Base-by-base conservation (phyloP, 2,329 filamentous ascomycete species). In the Xylaria sp. region DNA sequence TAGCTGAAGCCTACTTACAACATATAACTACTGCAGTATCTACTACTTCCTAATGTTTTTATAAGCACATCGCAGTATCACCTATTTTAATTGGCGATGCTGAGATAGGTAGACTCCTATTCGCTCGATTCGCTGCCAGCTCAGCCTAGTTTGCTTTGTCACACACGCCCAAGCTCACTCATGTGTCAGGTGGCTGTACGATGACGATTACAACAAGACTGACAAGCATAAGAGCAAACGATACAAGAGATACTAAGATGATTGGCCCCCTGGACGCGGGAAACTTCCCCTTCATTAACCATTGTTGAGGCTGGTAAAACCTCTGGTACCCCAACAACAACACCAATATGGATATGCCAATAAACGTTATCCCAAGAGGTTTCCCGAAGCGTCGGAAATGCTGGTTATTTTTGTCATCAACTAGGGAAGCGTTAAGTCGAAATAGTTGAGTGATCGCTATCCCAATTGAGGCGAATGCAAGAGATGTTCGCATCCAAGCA, bases 381-480 rank as follows among this genome's bases (percentile, higher is more conserved):
- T 91, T 92, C 55, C 92, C 92, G 70, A 93, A 83, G 63, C 86
- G 87, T 51, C 89, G 86, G 58, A 81, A 77, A 64, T 79, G 79
- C 48, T 81, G 78, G 25, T 77, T 74, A 67, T 76, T 74, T 69
- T 71, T 27, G 72, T 77, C 79, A 47, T 77, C 74, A 25, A 81
- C 76, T 48, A 92, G 82, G 9, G 88, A 86, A 0, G 90, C 92
- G 82, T 94, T 94, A 66, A 96, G 88, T 29, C 93, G 91, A 82
- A 96, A 95, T 57, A 96, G 88, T 79, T 96, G 93, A 0, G 93
- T 95, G 48, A 96, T 87, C 51, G 92, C 93, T 68, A 96, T 92
- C 66, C 93, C 93, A 73, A 96, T 95, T 40, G 88, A 92, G 12
- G 92, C 92, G 76, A 96, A 96, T 27, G 91, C 90, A 42, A 96